Evolutionary conservation across 805 yeast species (phyloP), one percentile per base, ranked within the genome.

Genomic region (Pichia californica): DNA sequence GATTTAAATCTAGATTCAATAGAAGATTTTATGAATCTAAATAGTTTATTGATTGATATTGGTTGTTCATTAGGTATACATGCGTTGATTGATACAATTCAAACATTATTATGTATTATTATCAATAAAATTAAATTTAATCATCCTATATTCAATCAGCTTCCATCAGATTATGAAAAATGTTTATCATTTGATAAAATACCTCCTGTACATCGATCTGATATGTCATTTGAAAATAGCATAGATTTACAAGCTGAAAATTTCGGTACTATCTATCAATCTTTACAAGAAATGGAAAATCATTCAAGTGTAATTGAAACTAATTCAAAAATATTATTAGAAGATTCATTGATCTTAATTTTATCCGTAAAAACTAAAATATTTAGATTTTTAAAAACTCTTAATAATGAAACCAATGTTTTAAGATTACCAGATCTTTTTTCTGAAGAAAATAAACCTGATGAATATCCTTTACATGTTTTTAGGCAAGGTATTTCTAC

Each of bases 1-100:
- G 50, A 54, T 23, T 46, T 46, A 25, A 52, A 47, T 27, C 35
- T 57, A 18, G 42, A 52, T 15, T 41, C 54, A 8, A 27, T 40
- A 10, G 56, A 53, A 9, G 48, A 50, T 18, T 55, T 57, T 29
- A 20, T 59, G 32, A 31, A 45, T 4, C 32, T 60, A 5, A 52
- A 55, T 31, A 36, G 50, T 15, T 34, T 53, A 26, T 37, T 60
- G 27, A 48, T 47, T 39, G 61, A 60, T 43, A 33, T 66, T 51
- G 71, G 69, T 20, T 52, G 66, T 44, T 44, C 71, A 4, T 52
- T 70, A 20, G 44, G 59, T 5, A 41, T 63, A 0, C 65, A 69
- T 51, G 69, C 69, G 13, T 55, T 62, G 19, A 36, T 61, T 31
- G 63, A 58, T 44, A 50, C 50, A 9, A 35, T 54, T 8, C 61